A percentile compares a stretch with the other conserved stretches of the same genome.
phyloP scores from a whole-genome alignment of 2,329 filamentous ascomycete species.

The Fusarium luffae region DNA sequence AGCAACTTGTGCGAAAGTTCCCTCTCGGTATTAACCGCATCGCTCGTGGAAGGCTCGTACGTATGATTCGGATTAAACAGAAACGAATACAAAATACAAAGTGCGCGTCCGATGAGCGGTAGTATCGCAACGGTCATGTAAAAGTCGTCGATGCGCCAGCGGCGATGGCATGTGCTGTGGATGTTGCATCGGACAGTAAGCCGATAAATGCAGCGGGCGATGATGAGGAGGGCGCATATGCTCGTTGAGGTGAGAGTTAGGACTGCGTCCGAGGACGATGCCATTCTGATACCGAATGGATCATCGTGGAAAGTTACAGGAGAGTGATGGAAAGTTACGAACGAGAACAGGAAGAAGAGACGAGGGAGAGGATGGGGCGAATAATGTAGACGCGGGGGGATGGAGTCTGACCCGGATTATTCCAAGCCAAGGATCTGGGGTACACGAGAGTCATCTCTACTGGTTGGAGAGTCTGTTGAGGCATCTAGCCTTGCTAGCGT shows the following conservation, averaged over 20 bases:
- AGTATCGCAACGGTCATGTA: conserved; percentile 49
- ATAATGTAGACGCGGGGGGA: conserved; percentile 7
- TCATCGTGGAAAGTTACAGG: conserved; percentile 10
- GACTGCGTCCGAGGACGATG: conserved; percentile 40
- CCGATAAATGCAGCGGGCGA: conserved; percentile 47
- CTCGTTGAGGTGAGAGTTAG: conserved; percentile 45
- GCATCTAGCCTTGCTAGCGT: not conserved
- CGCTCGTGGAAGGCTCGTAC: conserved; percentile 14
- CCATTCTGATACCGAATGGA: conserved; percentile 21
- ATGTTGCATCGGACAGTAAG: conserved; percentile 36
- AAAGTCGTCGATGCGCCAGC: conserved; percentile 48
- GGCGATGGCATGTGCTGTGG: conserved; percentile 46
- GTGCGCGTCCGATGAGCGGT: conserved; percentile 45
- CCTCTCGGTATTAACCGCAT: conserved; percentile 38
- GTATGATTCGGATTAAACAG: conserved; percentile 45
- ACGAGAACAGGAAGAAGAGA: not conserved
- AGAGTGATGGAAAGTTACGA: not conserved
- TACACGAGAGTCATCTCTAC: not conserved
- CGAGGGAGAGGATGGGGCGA: not conserved
- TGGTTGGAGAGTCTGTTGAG: not conserved
- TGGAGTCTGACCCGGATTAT: not conserved
- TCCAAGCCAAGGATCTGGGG: conserved; percentile 3
- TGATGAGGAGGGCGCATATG: conserved; percentile 45
- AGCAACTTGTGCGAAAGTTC: conserved; percentile 44
- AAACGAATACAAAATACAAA: conserved; percentile 43